Conservation (phyloP, 805 yeast species). For the Ascoidea tarda region DNA sequence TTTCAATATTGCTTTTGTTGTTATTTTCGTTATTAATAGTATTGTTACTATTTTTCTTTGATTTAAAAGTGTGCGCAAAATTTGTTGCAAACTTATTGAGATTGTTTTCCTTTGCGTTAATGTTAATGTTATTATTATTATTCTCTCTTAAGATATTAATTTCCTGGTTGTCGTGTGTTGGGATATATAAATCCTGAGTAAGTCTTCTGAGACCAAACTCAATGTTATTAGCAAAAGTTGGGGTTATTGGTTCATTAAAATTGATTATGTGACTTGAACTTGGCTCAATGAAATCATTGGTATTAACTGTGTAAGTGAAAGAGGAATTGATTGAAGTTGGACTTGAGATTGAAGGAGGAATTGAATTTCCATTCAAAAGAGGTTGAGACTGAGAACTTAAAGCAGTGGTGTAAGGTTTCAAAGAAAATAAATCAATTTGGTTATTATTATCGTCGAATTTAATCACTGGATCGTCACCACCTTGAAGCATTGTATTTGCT, state of each 20-base stretch:
- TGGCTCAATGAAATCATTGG: not conserved
- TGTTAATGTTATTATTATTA: too few relatives aligned
- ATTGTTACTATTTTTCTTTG: not conserved
- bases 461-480: conserved; percentile 7
- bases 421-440: too few relatives aligned
- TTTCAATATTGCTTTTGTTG: too few relatives aligned
- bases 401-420: too few relatives aligned
- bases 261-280: not conserved
- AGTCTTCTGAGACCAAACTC: not conserved
- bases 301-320: too few relatives aligned
- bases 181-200: not conserved
- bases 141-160: not conserved
- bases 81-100: not conserved
- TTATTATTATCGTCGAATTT: not conserved
- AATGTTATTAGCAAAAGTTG: too few relatives aligned
- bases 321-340: not conserved
- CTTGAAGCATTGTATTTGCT: conserved; percentile 50
- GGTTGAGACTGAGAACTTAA: too few relatives aligned
- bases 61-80: not conserved
- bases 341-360: not conserved
- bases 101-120: too few relatives aligned
- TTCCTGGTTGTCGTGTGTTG: not conserved
- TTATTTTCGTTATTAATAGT: not conserved
- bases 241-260: not conserved
- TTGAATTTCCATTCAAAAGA: not conserved